Percentiles rank a stretch among this genome's conserved stretches.
These are phyloP conservation scores for Arbutus unedo DNA, from an alignment of 148 eudicot species.

Conservation along the genomic window DNA sequence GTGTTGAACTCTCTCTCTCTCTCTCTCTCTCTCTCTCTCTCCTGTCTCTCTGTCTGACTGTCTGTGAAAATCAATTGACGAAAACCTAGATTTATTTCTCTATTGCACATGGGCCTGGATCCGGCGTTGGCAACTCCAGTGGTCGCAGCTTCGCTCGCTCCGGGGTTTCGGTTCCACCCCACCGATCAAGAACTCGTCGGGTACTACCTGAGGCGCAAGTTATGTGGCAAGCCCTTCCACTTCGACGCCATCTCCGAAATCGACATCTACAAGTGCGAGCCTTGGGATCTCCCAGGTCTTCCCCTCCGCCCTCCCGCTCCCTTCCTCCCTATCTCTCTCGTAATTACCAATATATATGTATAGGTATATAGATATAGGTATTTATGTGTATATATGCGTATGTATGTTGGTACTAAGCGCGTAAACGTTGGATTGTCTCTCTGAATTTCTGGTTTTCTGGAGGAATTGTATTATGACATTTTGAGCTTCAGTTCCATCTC, in stretches of 20 bases:
- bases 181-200: constrained; percentile 75
- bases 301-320: not conserved
- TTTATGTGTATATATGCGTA: too few relatives aligned
- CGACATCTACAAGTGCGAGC: constrained; percentile 71
- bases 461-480: not conserved
- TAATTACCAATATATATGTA: too few relatives aligned
- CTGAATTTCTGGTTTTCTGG: not conserved
- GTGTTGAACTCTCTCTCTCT: constrained; percentile 2
- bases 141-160: constrained; percentile 39
- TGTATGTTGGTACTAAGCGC: too few relatives aligned
- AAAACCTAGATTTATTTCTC: not conserved
- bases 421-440: not conserved
- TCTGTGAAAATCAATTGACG: too few relatives aligned
- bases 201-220: constrained; percentile 61
- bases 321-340: not conserved
- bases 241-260: constrained; percentile 64
- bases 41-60: not conserved
- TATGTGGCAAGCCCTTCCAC: constrained; percentile 48
- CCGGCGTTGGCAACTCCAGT: not conserved
- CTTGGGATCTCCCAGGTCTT: constrained; percentile 77
- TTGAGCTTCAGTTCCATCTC: not conserved
- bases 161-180: constrained; percentile 82
- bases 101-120: constrained; percentile 12
- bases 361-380: too few relatives aligned
- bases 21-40: not conserved